These are phyloP conservation scores for Ophiostoma piceae DNA, from an alignment of 2,329 filamentous ascomycete genomes.

Conservation along the genomic window DNA sequence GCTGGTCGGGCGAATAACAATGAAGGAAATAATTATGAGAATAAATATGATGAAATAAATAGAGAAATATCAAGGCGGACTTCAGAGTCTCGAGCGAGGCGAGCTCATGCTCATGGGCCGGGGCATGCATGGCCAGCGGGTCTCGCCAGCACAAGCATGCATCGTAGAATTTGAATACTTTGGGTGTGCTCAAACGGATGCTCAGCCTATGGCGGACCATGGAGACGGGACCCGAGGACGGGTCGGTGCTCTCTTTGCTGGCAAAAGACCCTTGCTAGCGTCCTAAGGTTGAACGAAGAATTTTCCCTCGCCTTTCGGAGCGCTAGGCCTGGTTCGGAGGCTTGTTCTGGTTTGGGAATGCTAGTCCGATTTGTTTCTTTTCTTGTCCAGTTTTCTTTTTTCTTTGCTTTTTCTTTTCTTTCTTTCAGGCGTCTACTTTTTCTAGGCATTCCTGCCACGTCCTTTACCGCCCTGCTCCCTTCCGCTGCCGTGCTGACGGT, in stretches of 20 bases:
- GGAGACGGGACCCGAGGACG: slow-evolving; percentile 2
- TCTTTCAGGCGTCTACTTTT: not conserved
- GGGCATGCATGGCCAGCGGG: too few relatives aligned
- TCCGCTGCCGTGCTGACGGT: not conserved
- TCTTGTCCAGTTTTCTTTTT: not conserved
- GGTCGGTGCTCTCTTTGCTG: not conserved
- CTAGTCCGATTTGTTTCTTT: not conserved
- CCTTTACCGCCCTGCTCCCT: not conserved
- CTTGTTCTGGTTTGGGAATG: not conserved
- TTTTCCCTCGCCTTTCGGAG: not conserved
- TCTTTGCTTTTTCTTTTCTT: not conserved
- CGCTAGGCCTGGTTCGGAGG: slow-evolving; percentile 4
- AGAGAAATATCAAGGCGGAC: not conserved
- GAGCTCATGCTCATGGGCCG: not conserved
- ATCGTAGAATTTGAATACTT: not conserved
- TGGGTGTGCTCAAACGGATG: not conserved
- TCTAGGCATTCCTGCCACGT: not conserved
- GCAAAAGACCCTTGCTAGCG: slow-evolving; percentile 10
- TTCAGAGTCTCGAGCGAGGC: not conserved
- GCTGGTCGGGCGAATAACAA: not conserved
- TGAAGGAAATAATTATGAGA: too few relatives aligned
- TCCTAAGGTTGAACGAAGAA: not conserved
- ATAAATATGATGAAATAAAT: not conserved
- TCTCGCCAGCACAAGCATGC: not conserved
- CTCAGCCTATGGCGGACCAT: not conserved